A percentile compares a stretch with the other conserved stretches of the same genome.
These are phyloP conservation scores for Spatholobus suberectus DNA, from an alignment of 306 rosid genomes.

Conservation along the genomic window DNA sequence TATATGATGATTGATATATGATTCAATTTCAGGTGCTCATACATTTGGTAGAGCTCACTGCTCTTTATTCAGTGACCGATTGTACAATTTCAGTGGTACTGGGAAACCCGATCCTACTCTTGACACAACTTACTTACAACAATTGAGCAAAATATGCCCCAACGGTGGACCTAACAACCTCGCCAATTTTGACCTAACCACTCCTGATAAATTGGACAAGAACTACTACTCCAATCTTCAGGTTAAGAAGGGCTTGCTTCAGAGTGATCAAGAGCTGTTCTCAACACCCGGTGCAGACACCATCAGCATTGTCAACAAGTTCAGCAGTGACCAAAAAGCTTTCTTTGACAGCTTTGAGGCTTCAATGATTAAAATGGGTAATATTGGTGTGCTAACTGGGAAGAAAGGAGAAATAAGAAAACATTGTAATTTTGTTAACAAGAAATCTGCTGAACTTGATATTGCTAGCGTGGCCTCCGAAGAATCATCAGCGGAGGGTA, in stretches of 20 bases:
- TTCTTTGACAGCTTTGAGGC: not conserved
- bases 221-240: conserved; percentile 34
- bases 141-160: conserved; percentile 11
- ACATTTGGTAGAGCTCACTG: conserved; percentile 51
- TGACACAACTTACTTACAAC: not conserved
- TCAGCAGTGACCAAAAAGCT: not conserved
- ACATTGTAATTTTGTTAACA: conserved; percentile 45
- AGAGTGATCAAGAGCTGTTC: conserved; percentile 43
- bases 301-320: conserved; percentile 21
- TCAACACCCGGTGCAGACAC: conserved; percentile 43
- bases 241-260: conserved; percentile 25
- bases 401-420: conserved; percentile 36
- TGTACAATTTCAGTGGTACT: conserved; percentile 37
- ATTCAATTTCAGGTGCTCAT: conserved; percentile 43
- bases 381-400: conserved; percentile 23
- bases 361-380: conserved; percentile 46
- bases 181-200: conserved; percentile 36
- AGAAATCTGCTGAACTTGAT: not conserved
- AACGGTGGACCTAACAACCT: not conserved
- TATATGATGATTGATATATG: not conserved
- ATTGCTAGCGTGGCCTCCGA: not conserved
- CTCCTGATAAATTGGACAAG: conserved; percentile 39
- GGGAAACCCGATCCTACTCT: conserved; percentile 41
- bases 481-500: not conserved
- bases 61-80: not conserved